Conservation (phyloP, 148 eudicot genomes). For the Polygonum maritimum region DNA sequence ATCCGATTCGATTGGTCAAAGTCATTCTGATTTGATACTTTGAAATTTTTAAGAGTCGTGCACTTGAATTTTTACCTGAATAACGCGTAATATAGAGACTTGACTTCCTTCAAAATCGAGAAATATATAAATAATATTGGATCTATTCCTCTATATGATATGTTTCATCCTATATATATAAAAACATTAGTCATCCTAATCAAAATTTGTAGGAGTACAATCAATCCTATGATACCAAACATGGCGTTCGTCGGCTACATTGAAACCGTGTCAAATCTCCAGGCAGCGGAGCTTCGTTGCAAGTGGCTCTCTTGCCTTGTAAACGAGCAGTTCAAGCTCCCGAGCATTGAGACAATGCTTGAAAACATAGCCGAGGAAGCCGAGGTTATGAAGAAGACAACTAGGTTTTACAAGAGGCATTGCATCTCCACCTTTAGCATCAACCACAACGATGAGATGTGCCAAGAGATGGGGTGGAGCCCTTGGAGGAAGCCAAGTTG, state of each 20-base stretch:
- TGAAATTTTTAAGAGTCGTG: too few relatives aligned
- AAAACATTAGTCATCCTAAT: background rate
- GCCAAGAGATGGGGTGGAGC: constrained; percentile 85
- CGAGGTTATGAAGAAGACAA: constrained; percentile 75
- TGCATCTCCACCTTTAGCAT: constrained; percentile 89
- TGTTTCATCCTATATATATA: background rate
- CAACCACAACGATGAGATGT: constrained; percentile 73
- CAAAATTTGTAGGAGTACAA: constrained; percentile 49
- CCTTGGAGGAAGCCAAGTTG: constrained; percentile 78
- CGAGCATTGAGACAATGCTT: constrained; percentile 60
- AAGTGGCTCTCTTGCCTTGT: constrained; percentile 61
- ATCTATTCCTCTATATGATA: too few relatives aligned
- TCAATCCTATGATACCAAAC: constrained; percentile 85
- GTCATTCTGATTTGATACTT: too few relatives aligned
- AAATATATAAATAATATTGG: too few relatives aligned
- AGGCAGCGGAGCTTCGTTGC: constrained; percentile 83
- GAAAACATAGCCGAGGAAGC: constrained; percentile 45
- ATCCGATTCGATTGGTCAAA: too few relatives aligned
- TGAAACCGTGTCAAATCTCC: constrained; percentile 83
- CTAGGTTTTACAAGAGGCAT: constrained; percentile 75
- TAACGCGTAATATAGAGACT: too few relatives aligned
- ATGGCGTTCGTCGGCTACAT: constrained; percentile 91
- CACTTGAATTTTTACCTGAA: too few relatives aligned
- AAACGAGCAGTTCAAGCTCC: constrained; percentile 56
- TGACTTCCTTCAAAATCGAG: too few relatives aligned